Evolutionary conservation across 129 eudicot species (phyloP).

Genomic region (Tagetes erecta): DNA sequence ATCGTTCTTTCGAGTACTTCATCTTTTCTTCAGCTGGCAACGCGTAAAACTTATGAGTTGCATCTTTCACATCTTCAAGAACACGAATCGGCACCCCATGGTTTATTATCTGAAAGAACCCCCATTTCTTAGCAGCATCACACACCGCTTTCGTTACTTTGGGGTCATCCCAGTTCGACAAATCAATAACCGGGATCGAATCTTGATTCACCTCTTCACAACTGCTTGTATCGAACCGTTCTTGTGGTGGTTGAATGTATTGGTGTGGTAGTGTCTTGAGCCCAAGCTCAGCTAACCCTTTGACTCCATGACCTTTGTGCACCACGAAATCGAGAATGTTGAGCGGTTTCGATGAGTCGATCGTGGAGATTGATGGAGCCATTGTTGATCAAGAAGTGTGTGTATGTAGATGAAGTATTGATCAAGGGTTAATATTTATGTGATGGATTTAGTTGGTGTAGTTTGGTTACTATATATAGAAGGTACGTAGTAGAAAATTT

Average conservation of each 20-base stretch:
- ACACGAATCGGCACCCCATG: slow-evolving; percentile 7
- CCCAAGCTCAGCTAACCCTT: slow-evolving; percentile 19
- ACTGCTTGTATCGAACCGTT: neutral
- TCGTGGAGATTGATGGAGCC: slow-evolving; percentile 14
- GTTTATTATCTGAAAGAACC: slow-evolving; percentile 9
- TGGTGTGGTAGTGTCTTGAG: slow-evolving; percentile 16
- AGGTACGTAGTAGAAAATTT: neutral
- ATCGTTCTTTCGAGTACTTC: slow-evolving; percentile 12
- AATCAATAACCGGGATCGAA: slow-evolving; percentile 9
- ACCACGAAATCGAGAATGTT: slow-evolving; percentile 13
- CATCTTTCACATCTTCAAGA: slow-evolving; percentile 4
- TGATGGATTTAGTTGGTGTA: neutral
- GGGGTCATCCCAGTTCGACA: slow-evolving; percentile 6
- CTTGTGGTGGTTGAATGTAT: slow-evolving; percentile 24
- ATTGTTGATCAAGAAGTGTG: neutral
- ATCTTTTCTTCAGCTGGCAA: slow-evolving; percentile 6
- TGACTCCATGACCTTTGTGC: slow-evolving; percentile 19
- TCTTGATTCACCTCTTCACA: neutral
- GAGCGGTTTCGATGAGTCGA: neutral
- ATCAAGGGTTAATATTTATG: neutral
- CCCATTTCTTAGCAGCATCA: slow-evolving; percentile 1
- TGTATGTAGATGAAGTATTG: neutral
- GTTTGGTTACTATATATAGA: slow-evolving; percentile 5
- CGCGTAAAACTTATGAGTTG: neutral
- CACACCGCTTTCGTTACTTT: slow-evolving; percentile 1